phyloP scores from a whole-genome alignment of 2,329 filamentous ascomycete species.

The Sporothrix luriei region DNA sequence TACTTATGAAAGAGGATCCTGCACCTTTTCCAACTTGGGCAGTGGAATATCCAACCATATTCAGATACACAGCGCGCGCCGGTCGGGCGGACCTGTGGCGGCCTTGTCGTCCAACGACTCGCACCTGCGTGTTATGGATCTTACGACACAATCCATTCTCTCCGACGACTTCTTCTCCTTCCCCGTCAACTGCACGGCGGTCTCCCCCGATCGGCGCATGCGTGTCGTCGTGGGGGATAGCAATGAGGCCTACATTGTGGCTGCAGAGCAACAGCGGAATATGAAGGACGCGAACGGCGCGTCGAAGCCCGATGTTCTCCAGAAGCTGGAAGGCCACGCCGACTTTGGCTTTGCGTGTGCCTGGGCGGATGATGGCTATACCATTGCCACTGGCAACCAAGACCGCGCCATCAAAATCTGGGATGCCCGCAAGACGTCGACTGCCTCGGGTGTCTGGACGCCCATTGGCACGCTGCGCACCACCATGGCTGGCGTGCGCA shows the following conservation, averaged over 20 bases:
- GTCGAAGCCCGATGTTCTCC: constrained; percentile 48
- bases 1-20: constrained; percentile 46
- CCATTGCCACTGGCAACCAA: constrained; percentile 75
- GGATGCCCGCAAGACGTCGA: constrained; percentile 71
- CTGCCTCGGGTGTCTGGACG: constrained; percentile 51
- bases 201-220: constrained; percentile 71
- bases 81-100: constrained; percentile 56
- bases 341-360: constrained; percentile 77
- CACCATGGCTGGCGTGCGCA: constrained; percentile 69
- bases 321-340: constrained; percentile 63
- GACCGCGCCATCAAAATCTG: constrained; percentile 73
- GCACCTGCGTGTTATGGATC: constrained; percentile 60
- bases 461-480: constrained; percentile 61
- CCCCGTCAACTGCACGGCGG: constrained; percentile 71
- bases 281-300: constrained; percentile 1
- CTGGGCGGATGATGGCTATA: constrained; percentile 77
- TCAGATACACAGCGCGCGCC: constrained; percentile 58
- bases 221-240: constrained; percentile 74
- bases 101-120: constrained; percentile 66
- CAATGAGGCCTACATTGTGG: constrained; percentile 65
- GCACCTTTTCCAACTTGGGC: constrained; percentile 54
- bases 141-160: constrained; percentile 61
- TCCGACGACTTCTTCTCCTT: constrained; percentile 57
- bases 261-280: constrained; percentile 63
- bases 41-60: constrained; percentile 68